Conservation (phyloP, 2,329 filamentous ascomycete species). For the Thielaviopsis musarum region DNA sequence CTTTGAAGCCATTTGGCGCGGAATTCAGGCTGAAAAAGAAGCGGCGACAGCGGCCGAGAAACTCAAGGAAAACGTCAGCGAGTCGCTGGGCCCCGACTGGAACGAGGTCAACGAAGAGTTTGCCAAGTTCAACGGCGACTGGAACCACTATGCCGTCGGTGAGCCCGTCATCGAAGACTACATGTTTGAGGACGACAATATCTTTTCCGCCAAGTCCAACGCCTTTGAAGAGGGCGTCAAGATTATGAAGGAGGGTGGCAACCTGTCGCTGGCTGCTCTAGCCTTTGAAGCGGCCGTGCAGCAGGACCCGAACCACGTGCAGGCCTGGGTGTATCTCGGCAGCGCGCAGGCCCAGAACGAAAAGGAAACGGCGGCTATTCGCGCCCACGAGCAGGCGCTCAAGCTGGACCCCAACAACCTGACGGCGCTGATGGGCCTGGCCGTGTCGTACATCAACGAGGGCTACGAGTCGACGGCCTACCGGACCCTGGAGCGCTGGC, state of each 20-base stretch:
- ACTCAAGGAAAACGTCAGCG: constrained; percentile 8
- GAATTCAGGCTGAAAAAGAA: constrained; percentile 52
- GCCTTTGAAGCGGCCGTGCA: constrained; percentile 94
- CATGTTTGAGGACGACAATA: constrained; percentile 86
- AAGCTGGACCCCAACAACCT: constrained; percentile 78
- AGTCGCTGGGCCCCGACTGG: constrained; percentile 47
- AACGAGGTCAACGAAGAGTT: constrained; percentile 36
- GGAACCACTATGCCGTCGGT: constrained; percentile 39
- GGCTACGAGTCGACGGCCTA: constrained; percentile 96
- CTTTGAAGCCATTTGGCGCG: constrained; percentile 80
- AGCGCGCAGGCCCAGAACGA: constrained; percentile 94
- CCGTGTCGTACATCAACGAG: constrained; percentile 96
- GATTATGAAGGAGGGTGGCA: constrained; percentile 86
- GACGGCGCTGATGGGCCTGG: constrained; percentile 81
- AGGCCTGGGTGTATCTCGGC: constrained; percentile 87
- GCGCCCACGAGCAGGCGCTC: constrained; percentile 78
- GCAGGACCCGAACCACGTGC: constrained; percentile 70
- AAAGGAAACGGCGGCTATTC: constrained; percentile 90
- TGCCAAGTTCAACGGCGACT: constrained; percentile 45
- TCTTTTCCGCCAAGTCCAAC: constrained; percentile 65
- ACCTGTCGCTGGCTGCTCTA: constrained; percentile 79
- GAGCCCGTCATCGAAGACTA: constrained; percentile 79
- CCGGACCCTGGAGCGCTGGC: constrained; percentile 88
- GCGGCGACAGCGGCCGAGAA: constrained; percentile 12
- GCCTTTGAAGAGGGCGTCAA: constrained; percentile 86